Percentiles rank a stretch among this genome's conserved stretches.
Conservation (phyloP, 768 basidiomycete genomes). For the Ramaria sp. region DNA sequence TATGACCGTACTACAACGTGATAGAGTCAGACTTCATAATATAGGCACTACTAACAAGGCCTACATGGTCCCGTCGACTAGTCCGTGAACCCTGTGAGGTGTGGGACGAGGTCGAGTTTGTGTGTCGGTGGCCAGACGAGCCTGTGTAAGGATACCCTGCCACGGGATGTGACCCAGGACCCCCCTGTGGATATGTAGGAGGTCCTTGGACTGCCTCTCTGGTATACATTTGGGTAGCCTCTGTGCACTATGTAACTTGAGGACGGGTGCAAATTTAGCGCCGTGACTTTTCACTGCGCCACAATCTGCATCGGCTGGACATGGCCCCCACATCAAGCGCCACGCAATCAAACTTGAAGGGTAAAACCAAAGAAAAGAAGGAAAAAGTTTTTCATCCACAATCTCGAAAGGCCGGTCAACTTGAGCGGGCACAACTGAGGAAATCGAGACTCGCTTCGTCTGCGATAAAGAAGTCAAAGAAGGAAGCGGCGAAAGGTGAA, state of each 20-base stretch:
- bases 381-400: constrained; percentile 78
- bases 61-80: constrained; percentile 1
- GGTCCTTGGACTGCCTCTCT: neutral
- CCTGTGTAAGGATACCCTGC: neutral
- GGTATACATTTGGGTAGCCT: neutral
- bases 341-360: constrained; percentile 12
- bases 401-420: constrained; percentile 74
- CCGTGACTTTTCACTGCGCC: neutral
- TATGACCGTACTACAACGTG: neutral
- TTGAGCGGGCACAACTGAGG: constrained; percentile 54
- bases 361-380: constrained; percentile 35
- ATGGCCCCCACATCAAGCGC: constrained; percentile 1
- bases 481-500: constrained; percentile 43
- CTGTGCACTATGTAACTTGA: neutral
- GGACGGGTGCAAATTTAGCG: constrained; percentile 1
- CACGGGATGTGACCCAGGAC: neutral
- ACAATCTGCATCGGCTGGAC: neutral
- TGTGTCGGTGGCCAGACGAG: constrained; percentile 2
- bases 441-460: constrained; percentile 55
- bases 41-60: neutral
- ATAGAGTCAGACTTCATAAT: neutral
- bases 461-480: constrained; percentile 45
- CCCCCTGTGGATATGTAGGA: neutral
- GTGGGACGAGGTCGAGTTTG: constrained; percentile 5
- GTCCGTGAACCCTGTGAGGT: constrained; percentile 1